phyloP scores from a whole-genome alignment of 768 basidiomycete genomes.

The Strobilomyces confusus region DNA sequence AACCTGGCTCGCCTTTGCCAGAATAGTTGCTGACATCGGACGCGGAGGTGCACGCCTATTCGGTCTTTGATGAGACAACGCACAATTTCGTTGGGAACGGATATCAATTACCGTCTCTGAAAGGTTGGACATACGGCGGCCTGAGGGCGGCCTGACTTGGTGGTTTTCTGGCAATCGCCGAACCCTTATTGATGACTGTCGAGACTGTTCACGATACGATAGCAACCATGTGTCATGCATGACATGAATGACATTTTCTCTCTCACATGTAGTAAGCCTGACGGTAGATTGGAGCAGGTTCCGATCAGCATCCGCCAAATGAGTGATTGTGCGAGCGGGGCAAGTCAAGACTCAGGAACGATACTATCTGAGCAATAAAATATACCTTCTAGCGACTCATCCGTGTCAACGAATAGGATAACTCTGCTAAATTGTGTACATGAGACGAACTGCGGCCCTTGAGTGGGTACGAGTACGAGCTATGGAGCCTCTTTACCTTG shows the following conservation, averaged over 20 bases:
- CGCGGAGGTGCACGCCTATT: conserved; percentile 25
- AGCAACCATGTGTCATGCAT: conserved; percentile 10
- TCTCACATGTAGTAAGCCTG: conserved; percentile 5
- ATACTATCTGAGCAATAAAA: conserved; percentile 11
- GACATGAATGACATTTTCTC: conserved; percentile 11
- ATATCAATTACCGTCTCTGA: conserved; percentile 17
- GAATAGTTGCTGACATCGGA: conserved; percentile 29
- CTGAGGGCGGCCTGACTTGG: conserved; percentile 1
- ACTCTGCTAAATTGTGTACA: conserved; percentile 8
- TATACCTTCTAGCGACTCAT: not conserved
- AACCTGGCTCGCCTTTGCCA: conserved; percentile 19
- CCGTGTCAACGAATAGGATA: conserved; percentile 3
- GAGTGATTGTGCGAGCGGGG: conserved; percentile 1
- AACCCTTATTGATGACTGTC: conserved; percentile 6
- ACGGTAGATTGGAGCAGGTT: conserved; percentile 8
- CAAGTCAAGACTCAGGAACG: not conserved
- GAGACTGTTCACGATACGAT: conserved; percentile 4
- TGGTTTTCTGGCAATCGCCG: conserved; percentile 9
- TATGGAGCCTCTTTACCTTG: conserved; percentile 7
- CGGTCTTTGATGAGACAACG: conserved; percentile 17
- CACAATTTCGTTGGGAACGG: conserved; percentile 23
- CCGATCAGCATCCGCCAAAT: conserved; percentile 27
- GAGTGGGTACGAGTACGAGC: conserved; percentile 9
- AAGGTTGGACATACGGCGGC: conserved; percentile 5
- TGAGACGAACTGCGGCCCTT: conserved; percentile 15